A percentile compares a stretch with the other conserved stretches of the same genome.
phyloP scores from a whole-genome alignment of 352 stramenopile genomes.

The Phytophthora podocarpi region DNA sequence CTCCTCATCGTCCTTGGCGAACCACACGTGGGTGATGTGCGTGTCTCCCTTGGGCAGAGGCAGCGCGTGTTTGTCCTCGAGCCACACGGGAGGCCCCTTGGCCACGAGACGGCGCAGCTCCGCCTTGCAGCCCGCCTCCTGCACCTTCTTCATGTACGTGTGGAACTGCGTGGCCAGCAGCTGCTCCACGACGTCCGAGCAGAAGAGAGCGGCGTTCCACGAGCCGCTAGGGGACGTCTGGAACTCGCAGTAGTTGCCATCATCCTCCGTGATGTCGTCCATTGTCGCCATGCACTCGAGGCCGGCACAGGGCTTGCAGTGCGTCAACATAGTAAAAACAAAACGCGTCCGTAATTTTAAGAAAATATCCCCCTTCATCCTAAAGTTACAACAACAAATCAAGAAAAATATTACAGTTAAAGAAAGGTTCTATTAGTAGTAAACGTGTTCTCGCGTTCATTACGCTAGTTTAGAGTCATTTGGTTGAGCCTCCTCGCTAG shows the following conservation, averaged over 20 bases:
- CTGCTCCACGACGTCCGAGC: conserved; percentile 77
- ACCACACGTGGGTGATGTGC: conserved; percentile 92
- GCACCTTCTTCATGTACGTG: conserved; percentile 92
- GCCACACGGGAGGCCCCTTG: conserved; percentile 91
- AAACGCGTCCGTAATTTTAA: too few relatives aligned
- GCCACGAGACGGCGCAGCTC: conserved; percentile 91
- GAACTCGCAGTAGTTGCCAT: conserved; percentile 92
- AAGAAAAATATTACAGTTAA: too few relatives aligned
- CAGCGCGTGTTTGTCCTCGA: conserved; percentile 92
- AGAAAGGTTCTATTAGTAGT: too few relatives aligned
- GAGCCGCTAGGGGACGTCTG: conserved; percentile 88
- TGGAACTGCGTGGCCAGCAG: conserved; percentile 92
- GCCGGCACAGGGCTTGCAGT: conserved; percentile 83
- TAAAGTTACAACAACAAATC: too few relatives aligned
- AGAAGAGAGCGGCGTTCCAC: conserved; percentile 88
- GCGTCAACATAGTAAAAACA: conserved; percentile 50
- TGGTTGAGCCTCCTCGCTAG: too few relatives aligned
- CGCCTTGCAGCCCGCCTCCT: conserved; percentile 94
- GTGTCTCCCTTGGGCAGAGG: conserved; percentile 89
- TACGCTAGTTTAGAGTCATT: too few relatives aligned
- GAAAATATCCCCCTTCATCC: too few relatives aligned
- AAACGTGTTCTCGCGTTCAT: too few relatives aligned
- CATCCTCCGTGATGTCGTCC: conserved; percentile 94
- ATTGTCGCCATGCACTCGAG: conserved; percentile 94
- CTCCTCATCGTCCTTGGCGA: conserved; percentile 80